Conservation (phyloP, 2,329 filamentous ascomycete genomes). For the Simplicillium aogashimaense region DNA sequence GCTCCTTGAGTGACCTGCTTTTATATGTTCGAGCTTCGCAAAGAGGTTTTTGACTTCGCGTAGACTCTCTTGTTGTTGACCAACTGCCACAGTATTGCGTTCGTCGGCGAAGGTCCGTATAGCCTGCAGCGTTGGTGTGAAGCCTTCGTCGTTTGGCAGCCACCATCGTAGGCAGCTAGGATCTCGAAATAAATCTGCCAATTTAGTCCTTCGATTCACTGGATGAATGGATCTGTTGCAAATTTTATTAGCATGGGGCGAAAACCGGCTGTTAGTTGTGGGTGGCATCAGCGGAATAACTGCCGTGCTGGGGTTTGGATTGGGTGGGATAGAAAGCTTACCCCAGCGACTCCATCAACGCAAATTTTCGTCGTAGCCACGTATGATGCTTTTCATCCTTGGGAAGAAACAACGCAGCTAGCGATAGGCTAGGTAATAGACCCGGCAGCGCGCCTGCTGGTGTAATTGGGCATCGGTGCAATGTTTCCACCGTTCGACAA, state of each 20-base stretch:
- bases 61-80: conserved; percentile 52
- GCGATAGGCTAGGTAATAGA: conserved; percentile 65
- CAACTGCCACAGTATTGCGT: conserved; percentile 51
- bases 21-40: conserved; percentile 34
- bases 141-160: conserved; percentile 74
- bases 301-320: no score
- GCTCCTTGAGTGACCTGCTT: no score
- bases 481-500: conserved; percentile 70
- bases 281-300: no score
- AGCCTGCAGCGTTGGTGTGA: conserved; percentile 61
- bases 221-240: conserved; percentile 70
- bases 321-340: conserved; percentile 29
- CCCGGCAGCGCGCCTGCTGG: conserved; percentile 63
- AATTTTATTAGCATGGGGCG: conserved; percentile 2
- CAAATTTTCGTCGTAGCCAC: conserved; percentile 76
- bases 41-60: conserved; percentile 70
- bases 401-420: conserved; percentile 72
- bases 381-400: conserved; percentile 60
- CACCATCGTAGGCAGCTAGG: conserved; percentile 73
- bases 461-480: conserved; percentile 61
- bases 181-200: conserved; percentile 67
- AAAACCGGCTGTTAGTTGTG: not conserved
- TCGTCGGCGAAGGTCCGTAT: conserved; percentile 77
- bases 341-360: conserved; percentile 69
- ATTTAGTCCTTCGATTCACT: conserved; percentile 58